phyloP scores from a whole-genome alignment of 371 early-diverging fungal species.

The Dinochytrium kinnereticum region DNA sequence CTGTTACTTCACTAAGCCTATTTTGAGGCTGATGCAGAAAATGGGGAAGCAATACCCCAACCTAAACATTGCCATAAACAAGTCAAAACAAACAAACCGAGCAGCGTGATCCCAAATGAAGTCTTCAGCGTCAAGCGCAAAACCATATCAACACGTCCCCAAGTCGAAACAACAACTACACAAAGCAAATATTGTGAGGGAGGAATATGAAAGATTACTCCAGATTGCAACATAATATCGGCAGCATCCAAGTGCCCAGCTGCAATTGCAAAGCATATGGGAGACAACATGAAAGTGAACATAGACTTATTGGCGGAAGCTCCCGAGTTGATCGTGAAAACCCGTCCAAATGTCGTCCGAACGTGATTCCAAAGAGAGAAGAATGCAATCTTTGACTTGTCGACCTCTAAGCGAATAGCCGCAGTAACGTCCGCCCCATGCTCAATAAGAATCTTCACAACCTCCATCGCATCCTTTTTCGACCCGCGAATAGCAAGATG shows the following conservation, averaged over 20 bases:
- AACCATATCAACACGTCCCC: not conserved
- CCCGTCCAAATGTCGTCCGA: too few relatives aligned
- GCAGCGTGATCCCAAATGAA: not conserved
- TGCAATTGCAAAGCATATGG: conserved; percentile 6
- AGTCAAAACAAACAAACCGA: too few relatives aligned
- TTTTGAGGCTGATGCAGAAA: too few relatives aligned
- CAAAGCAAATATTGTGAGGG: conserved; percentile 10
- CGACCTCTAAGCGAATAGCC: conserved; percentile 17
- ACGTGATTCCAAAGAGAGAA: not conserved
- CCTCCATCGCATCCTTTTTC: not conserved
- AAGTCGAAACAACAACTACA: not conserved
- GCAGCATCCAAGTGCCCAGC: not conserved
- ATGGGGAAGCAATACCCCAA: too few relatives aligned
- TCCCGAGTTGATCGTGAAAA: too few relatives aligned
- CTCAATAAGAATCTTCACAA: conserved; percentile 20
- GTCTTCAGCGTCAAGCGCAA: not conserved
- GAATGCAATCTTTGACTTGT: conserved; percentile 10
- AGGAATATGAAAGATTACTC: conserved; percentile 3
- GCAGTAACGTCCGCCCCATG: conserved; percentile 28
- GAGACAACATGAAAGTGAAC: not conserved
- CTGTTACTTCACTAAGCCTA: too few relatives aligned
- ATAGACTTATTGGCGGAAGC: too few relatives aligned
- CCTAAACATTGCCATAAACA: too few relatives aligned
- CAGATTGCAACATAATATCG: not conserved
- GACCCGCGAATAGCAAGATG: conserved; percentile 27